A percentile compares a stretch with the other conserved stretches of the same genome.
These are phyloP conservation scores for Filobasidium wieringae DNA, from an alignment of 768 basidiomycete genomes.

Conservation along the genomic window DNA sequence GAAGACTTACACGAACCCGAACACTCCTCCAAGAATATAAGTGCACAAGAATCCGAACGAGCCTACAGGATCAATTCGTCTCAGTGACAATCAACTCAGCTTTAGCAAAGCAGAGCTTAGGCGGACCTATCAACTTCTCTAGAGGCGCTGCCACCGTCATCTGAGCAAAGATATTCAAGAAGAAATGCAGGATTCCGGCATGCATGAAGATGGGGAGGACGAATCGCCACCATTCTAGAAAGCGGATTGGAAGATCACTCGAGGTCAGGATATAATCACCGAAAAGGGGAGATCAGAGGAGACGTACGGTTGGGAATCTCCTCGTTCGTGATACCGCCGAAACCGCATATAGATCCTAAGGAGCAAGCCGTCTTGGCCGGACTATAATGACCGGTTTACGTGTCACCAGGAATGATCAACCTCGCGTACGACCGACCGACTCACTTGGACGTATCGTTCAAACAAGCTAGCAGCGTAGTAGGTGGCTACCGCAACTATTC, in stretches of 20 bases:
- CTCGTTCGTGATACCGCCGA: constrained; percentile 54
- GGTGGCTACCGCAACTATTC: constrained; percentile 7
- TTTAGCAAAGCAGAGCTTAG: neutral
- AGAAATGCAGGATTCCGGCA: constrained; percentile 85
- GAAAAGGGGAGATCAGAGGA: no score
- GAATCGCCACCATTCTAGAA: constrained; percentile 47
- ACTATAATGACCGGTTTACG: constrained; percentile 9
- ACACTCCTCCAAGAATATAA: constrained; percentile 83
- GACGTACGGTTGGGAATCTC: constrained; percentile 40
- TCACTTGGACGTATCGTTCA: constrained; percentile 68
- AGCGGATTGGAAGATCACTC: neutral
- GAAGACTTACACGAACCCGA: constrained; percentile 53
- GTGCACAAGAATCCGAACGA: constrained; percentile 65
- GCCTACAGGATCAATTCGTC: constrained; percentile 37
- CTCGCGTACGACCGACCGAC: neutral
- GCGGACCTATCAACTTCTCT: constrained; percentile 56
- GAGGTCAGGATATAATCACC: no score
- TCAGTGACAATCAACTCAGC: neutral
- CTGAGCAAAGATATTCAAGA: constrained; percentile 83
- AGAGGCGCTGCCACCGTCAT: constrained; percentile 59
- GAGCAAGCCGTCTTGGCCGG: constrained; percentile 59
- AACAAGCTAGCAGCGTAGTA: constrained; percentile 43
- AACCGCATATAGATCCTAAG: constrained; percentile 73
- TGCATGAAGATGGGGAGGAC: constrained; percentile 83
- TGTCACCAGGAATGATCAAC: neutral